Percentiles rank a stretch among this genome's conserved stretches.
phyloP scores from a whole-genome alignment of 2,329 filamentous ascomycete genomes.

The Penicillium expansum region DNA sequence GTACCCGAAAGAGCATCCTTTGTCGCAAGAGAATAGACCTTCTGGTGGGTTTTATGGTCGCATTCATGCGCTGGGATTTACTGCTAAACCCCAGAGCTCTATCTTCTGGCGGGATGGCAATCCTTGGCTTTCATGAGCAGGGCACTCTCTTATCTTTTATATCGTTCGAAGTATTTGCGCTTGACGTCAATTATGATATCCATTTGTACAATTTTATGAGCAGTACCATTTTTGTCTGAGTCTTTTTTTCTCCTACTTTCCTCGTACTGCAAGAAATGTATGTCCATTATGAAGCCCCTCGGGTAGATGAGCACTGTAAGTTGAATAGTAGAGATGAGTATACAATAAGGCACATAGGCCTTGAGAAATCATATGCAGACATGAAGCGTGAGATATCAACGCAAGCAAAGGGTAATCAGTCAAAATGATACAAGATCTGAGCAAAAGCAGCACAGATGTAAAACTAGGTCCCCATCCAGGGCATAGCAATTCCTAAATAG shows the following conservation, averaged over 20 bases:
- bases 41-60: constrained; percentile 19
- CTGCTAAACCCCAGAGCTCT: constrained; percentile 10
- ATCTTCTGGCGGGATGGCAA: constrained; percentile 13
- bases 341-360: not conserved
- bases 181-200: not conserved
- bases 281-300: not conserved
- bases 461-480: not conserved
- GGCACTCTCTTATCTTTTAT: not conserved
- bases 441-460: not conserved
- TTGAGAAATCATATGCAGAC: not conserved
- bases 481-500: not conserved
- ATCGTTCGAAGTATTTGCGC: not conserved
- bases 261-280: not conserved
- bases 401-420: not conserved
- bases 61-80: constrained; percentile 13
- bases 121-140: constrained; percentile 10
- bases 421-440: not conserved
- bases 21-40: constrained; percentile 14
- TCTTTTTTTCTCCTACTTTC: not conserved
- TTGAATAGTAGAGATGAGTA: not conserved
- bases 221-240: not conserved
- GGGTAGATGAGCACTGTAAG: not conserved
- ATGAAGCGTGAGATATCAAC: not conserved
- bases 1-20: constrained; percentile 13
- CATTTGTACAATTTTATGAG: not conserved